Percentiles rank a stretch among this genome's conserved stretches.
Conservation (phyloP, 140 eudicot species). For the Stevia rebaudiana region DNA sequence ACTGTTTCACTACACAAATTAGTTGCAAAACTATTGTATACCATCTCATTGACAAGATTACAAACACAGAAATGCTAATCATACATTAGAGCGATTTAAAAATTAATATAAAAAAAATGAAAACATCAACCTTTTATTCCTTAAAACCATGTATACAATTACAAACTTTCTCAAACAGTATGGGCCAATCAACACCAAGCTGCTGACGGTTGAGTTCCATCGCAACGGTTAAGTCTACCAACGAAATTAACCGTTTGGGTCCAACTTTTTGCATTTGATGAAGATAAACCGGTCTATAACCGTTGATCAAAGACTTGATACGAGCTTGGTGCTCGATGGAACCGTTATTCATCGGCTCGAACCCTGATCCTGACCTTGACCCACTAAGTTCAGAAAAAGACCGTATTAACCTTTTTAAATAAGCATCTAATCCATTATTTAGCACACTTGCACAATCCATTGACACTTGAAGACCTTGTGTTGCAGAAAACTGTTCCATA, state of each 20-base stretch:
- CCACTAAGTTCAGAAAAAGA: conserved; percentile 61
- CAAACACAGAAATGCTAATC: conserved; percentile 47
- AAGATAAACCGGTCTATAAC: conserved; percentile 42
- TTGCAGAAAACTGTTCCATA: conserved; percentile 61
- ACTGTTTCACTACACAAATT: conserved; percentile 14
- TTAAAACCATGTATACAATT: conserved; percentile 47
- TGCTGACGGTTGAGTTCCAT: conserved; percentile 68
- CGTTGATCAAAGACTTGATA: conserved; percentile 40
- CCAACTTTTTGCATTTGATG: conserved; percentile 35
- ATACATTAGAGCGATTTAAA: conserved; percentile 57
- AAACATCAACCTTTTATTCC: conserved; percentile 30
- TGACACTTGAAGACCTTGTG: conserved; percentile 66
- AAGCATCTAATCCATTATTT: conserved; percentile 57
- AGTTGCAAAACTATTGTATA: conserved; percentile 28
- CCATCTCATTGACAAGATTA: conserved; percentile 49
- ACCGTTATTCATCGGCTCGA: conserved; percentile 20
- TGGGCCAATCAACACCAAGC: conserved; percentile 89
- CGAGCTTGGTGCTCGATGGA: conserved; percentile 31
- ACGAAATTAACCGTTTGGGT: conserved; percentile 34
- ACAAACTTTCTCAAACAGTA: conserved; percentile 69
- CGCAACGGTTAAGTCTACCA: conserved; percentile 66
- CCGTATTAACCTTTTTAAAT: conserved; percentile 59
- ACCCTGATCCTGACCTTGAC: conserved; percentile 34
- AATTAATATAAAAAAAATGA: not conserved
- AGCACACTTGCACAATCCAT: conserved; percentile 54